These are phyloP conservation scores for Avena sativa DNA, from an alignment of 176 grass and related monocot genomes.

Conservation along the genomic window DNA sequence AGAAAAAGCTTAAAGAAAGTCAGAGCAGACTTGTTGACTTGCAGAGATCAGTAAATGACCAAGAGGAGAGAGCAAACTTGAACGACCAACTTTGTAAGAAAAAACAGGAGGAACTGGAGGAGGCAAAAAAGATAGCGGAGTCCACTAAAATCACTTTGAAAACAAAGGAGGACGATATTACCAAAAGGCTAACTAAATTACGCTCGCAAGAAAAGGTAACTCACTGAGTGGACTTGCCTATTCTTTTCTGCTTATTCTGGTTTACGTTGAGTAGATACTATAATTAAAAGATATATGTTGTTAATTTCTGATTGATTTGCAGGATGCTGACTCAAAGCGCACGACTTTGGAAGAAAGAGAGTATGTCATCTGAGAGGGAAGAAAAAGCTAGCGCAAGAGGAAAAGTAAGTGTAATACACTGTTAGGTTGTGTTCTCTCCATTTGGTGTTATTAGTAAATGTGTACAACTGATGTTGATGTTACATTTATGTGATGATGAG, in stretches of 20 bases:
- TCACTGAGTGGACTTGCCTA: neutral
- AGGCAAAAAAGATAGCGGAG: slow-evolving; percentile 60
- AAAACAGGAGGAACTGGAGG: slow-evolving; percentile 81
- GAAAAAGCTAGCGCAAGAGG: slow-evolving; percentile 70
- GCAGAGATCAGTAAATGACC: slow-evolving; percentile 78
- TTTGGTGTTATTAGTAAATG: slow-evolving; percentile 18
- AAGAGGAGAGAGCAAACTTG: slow-evolving; percentile 85
- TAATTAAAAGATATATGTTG: slow-evolving; percentile 41
- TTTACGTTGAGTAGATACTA: slow-evolving; percentile 19
- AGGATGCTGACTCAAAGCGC: slow-evolving; percentile 70
- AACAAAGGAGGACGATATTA: slow-evolving; percentile 71
- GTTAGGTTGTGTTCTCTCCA: slow-evolving; percentile 15
- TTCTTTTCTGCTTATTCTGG: neutral
- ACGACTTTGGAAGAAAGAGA: slow-evolving; percentile 59
- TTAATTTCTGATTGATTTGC: slow-evolving; percentile 42
- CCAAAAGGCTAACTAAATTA: slow-evolving; percentile 59
- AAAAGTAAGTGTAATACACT: slow-evolving; percentile 55
- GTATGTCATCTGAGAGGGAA: slow-evolving; percentile 60
- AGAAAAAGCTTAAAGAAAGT: slow-evolving; percentile 86
- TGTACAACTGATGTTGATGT: neutral
- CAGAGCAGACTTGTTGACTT: slow-evolving; percentile 81
- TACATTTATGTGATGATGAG: neutral
- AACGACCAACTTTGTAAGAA: slow-evolving; percentile 70
- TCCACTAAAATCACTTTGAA: slow-evolving; percentile 67
- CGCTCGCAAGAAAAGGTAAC: slow-evolving; percentile 74